Evolutionary conservation across 129 eudicot species (phyloP).

Genomic region (Flaveria sonorensis): DNA sequence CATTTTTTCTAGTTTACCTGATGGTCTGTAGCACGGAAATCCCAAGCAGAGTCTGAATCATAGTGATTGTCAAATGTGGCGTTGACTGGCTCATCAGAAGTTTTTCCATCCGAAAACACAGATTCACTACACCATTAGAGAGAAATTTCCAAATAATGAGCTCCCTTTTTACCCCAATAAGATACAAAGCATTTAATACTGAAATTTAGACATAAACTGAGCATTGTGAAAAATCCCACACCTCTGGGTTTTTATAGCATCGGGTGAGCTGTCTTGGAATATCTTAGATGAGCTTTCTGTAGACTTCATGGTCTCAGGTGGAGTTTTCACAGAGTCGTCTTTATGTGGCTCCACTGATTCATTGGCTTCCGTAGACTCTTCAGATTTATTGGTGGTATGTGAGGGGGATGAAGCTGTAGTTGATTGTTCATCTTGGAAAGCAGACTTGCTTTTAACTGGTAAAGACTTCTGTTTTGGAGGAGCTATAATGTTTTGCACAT

Average conservation of each 20-base stretch:
- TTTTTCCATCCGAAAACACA: slow-evolving; percentile 28
- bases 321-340: slow-evolving; percentile 46
- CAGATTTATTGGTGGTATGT: slow-evolving; percentile 34
- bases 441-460: slow-evolving; percentile 41
- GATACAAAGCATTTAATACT: background rate
- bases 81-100: slow-evolving; percentile 57
- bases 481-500: slow-evolving; percentile 78
- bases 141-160: slow-evolving; percentile 38
- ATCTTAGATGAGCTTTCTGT: slow-evolving; percentile 54
- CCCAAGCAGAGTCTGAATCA: slow-evolving; percentile 68
- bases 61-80: slow-evolving; percentile 62
- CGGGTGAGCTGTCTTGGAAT: slow-evolving; percentile 61
- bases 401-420: slow-evolving; percentile 41
- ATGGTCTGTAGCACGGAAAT: slow-evolving; percentile 34
- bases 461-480: slow-evolving; percentile 70
- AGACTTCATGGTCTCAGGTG: slow-evolving; percentile 59
- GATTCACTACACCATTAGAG: slow-evolving; percentile 46
- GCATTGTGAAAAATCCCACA: slow-evolving; percentile 7
- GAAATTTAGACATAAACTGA: background rate
- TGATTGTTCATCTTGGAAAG: slow-evolving; percentile 31
- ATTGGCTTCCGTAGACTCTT: slow-evolving; percentile 35
- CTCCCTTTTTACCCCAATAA: background rate
- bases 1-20: slow-evolving; percentile 38
- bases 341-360: slow-evolving; percentile 35
- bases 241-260: slow-evolving; percentile 51